Percentiles rank a stretch among this genome's conserved stretches.
These are phyloP conservation scores for Pythium sukuiense DNA, from an alignment of 352 stramenopile species.

Conservation along the genomic window DNA sequence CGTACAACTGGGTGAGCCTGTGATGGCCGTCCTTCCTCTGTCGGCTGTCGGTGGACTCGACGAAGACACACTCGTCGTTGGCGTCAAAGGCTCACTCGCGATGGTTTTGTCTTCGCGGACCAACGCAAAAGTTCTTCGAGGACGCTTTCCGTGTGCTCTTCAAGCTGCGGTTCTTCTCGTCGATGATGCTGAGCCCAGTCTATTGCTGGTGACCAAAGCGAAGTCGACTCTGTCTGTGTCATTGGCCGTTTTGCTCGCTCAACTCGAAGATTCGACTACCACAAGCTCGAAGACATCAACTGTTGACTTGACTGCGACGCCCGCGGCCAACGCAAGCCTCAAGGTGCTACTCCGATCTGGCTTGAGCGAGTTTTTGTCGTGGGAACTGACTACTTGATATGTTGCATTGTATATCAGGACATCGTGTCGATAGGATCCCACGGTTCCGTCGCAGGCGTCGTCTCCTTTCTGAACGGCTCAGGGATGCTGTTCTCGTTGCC, in stretches of 20 bases:
- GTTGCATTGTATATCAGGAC: neutral
- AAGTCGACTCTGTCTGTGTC: neutral
- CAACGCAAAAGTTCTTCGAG: neutral
- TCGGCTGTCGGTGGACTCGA: neutral
- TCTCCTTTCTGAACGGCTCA: neutral
- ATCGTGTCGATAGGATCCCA: neutral
- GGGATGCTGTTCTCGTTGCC: neutral
- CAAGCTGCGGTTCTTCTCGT: neutral
- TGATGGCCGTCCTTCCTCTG: constrained; percentile 7
- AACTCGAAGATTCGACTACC: neutral
- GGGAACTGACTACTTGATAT: no score
- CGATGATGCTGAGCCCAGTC: neutral
- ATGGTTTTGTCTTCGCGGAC: neutral
- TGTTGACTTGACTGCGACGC: neutral
- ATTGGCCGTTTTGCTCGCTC: neutral
- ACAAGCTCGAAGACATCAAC: neutral
- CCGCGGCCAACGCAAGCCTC: neutral
- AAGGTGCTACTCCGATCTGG: neutral
- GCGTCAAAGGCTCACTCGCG: neutral
- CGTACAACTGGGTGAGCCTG: constrained; percentile 13
- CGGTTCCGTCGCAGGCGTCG: neutral
- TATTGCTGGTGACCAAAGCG: constrained; percentile 3
- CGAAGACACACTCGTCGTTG: neutral
- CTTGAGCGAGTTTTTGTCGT: no score
- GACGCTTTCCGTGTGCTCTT: neutral